Conservation (phyloP, 2,329 filamentous ascomycete genomes). For the Neofusicoccum ribis region DNA sequence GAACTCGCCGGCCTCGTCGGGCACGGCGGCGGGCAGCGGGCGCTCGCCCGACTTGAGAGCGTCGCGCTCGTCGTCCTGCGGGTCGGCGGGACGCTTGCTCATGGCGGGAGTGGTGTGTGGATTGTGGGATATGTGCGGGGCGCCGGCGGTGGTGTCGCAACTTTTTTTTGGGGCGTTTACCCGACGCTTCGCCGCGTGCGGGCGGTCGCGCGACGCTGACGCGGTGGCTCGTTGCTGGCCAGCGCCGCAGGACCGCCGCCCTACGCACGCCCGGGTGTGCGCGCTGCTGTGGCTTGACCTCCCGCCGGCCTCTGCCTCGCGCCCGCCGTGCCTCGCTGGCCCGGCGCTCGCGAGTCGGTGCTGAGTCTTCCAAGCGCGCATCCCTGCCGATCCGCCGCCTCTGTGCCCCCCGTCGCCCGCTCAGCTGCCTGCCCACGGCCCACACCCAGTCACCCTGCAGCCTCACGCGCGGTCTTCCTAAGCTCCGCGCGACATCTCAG, state of each 20-base stretch:
- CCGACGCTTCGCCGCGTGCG: not conserved
- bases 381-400: conserved; percentile 14
- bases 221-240: too few species aligned
- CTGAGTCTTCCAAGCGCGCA: not conserved
- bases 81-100: conserved; percentile 62
- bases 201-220: not conserved
- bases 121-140: not conserved
- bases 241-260: not conserved
- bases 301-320: not conserved
- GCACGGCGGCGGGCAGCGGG: conserved; percentile 49
- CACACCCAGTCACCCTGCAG: conserved; percentile 16
- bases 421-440: conserved; percentile 16
- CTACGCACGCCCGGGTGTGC: not conserved
- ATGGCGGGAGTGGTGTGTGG: conserved; percentile 40
- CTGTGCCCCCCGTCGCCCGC: not conserved
- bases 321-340: not conserved
- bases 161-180: conserved; percentile 14
- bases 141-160: conserved; percentile 3
- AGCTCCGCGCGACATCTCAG: not conserved
- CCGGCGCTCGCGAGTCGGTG: not conserved
- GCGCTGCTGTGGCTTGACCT: not conserved
- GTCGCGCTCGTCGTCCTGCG: conserved; percentile 49
- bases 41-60: conserved; percentile 63
- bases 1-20: conserved; percentile 67
- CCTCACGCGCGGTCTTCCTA: conserved; percentile 1